Conservation (phyloP, 2,329 filamentous ascomycete genomes). For the Beauveria pseudobassiana region DNA sequence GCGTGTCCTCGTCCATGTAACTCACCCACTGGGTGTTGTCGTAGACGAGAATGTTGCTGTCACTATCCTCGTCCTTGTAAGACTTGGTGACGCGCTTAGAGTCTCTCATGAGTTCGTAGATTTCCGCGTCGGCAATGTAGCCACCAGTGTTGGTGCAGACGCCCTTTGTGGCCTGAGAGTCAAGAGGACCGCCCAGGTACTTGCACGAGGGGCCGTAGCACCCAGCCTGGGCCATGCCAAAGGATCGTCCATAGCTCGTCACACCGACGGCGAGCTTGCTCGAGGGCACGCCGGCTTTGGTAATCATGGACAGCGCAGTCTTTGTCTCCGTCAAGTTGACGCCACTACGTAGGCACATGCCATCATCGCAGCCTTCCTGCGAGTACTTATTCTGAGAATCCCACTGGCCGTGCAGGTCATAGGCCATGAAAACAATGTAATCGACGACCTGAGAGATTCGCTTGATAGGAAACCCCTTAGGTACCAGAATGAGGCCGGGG, state of each 20-base stretch:
- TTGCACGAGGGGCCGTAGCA: not conserved
- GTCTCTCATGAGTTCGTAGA: not conserved
- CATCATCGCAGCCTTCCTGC: slow-evolving; percentile 20
- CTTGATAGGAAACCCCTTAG: slow-evolving; percentile 18
- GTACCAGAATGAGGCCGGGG: slow-evolving; percentile 23
- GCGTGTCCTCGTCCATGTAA: too few relatives aligned
- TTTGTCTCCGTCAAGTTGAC: slow-evolving; percentile 30
- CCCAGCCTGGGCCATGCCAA: not conserved
- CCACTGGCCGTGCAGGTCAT: slow-evolving; percentile 21
- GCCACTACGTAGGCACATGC: slow-evolving; percentile 26
- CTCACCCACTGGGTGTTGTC: slow-evolving; percentile 14
- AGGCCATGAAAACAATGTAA: slow-evolving; percentile 23
- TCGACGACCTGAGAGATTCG: slow-evolving; percentile 17
- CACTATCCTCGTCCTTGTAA: slow-evolving; percentile 12
- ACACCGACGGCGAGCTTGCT: not conserved
- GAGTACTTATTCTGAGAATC: slow-evolving; percentile 16
- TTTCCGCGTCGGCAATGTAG: not conserved
- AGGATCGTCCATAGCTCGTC: not conserved
- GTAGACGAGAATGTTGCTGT: slow-evolving; percentile 17
- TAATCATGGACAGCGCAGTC: slow-evolving; percentile 26
- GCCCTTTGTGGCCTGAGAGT: not conserved
- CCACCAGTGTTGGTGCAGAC: not conserved
- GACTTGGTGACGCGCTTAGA: not conserved
- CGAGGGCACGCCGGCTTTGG: slow-evolving; percentile 8
- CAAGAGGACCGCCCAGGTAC: not conserved